Percentiles rank a stretch among this genome's conserved stretches.
phyloP scores from a whole-genome alignment of 2,329 filamentous ascomycete genomes.

The Colletotrichum simmondsii region DNA sequence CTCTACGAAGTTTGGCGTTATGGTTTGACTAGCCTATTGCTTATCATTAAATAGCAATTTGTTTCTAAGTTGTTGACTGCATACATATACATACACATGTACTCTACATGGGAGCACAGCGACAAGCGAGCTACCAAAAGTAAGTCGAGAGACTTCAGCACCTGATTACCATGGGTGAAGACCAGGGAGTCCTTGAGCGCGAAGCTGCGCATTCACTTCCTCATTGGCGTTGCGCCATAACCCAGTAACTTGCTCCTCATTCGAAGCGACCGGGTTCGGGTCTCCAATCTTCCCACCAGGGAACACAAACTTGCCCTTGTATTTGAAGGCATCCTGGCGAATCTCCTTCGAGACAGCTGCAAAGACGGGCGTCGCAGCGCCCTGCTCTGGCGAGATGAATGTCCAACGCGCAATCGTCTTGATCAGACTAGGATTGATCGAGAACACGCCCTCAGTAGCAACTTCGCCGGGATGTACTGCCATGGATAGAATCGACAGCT shows the following conservation, averaged over 20 bases:
- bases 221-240: conserved; percentile 33
- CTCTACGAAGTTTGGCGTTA: background rate
- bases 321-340: conserved; percentile 6
- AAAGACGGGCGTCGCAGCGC: conserved; percentile 31
- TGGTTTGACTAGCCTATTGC: too few species aligned
- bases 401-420: conserved; percentile 7
- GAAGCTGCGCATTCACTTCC: conserved; percentile 15
- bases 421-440: conserved; percentile 9
- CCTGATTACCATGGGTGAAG: conserved; percentile 4
- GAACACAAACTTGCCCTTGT: conserved; percentile 31
- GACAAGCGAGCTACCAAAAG: too few species aligned
- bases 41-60: too few species aligned
- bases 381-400: conserved; percentile 30
- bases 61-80: too few species aligned
- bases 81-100: too few species aligned
- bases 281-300: conserved; percentile 15
- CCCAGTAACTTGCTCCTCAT: conserved; percentile 12
- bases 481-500: conserved; percentile 28
- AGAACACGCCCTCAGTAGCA: conserved; percentile 9
- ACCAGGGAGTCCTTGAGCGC: background rate
- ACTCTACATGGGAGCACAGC: too few species aligned
- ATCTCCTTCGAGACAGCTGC: conserved; percentile 31
- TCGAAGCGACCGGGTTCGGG: conserved; percentile 15
- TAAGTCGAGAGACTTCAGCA: too few species aligned
- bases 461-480: conserved; percentile 37